Evolutionary conservation across 805 yeast genomes (phyloP).

Genomic region (Ascoidea rubescens): DNA sequence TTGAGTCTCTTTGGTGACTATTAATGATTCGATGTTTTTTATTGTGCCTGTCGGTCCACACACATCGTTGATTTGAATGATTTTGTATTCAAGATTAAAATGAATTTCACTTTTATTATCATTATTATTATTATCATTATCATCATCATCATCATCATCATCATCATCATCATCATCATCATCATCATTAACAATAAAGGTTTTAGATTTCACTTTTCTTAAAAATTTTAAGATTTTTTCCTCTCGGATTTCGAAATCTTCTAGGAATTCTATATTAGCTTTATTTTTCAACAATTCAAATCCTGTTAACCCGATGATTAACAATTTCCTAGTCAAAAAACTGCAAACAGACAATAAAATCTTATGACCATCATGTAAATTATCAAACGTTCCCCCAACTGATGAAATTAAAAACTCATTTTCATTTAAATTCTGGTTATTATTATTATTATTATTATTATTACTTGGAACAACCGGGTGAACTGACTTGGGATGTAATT

Average conservation of each 20-base stretch:
- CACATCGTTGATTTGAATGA: slow-evolving; percentile 61
- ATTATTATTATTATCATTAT: too few relatives aligned
- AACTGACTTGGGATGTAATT: too few relatives aligned
- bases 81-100: slow-evolving; percentile 24
- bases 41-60: slow-evolving; percentile 84
- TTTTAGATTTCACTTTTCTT: slow-evolving; percentile 26
- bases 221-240: slow-evolving; percentile 35
- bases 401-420: slow-evolving; percentile 29
- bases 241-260: slow-evolving; percentile 41
- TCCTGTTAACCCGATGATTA: slow-evolving; percentile 82
- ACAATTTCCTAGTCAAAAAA: slow-evolving; percentile 35
- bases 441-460: too few relatives aligned
- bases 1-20: slow-evolving; percentile 69
- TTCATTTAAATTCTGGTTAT: too few relatives aligned
- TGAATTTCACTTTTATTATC: too few relatives aligned
- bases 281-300: slow-evolving; percentile 59
- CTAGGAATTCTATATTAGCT: slow-evolving; percentile 51
- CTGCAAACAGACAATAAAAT: slow-evolving; percentile 63
- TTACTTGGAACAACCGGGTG: too few relatives aligned
- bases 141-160: too few relatives aligned
- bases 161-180: too few relatives aligned
- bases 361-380: slow-evolving; percentile 90
- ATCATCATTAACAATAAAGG: too few relatives aligned
- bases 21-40: slow-evolving; percentile 60
- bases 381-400: slow-evolving; percentile 96